Evolutionary conservation across 2,329 filamentous ascomycete genomes (phyloP), one percentile per base, ranked within the genome.

Genomic region (Stagonosporopsis rhizophila): DNA sequence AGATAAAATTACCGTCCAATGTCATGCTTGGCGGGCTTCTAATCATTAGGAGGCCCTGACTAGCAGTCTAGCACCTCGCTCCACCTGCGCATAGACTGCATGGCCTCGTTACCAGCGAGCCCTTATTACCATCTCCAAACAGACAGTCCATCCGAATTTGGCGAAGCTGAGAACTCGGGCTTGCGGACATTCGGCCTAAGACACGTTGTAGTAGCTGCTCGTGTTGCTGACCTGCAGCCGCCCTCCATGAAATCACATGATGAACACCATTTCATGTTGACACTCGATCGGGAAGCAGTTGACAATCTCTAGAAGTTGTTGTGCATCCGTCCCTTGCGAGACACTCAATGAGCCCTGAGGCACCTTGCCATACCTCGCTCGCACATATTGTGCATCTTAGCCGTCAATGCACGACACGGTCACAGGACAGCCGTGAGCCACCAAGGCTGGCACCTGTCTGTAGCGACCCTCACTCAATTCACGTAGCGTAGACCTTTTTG

Each of bases 1-100:
- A 44, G 47, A 52, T 58, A 58, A 68, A 62, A 62, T 67, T 66
- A 50, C 53, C 50, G 49, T 59, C 46, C 28, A 35, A 40, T 40
- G 48, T 46, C 27, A 38, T 59, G 60, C 58, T 58, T 56, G 57
- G 51, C 63, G 51, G 60, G 65, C 61, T 42, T 59, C 55, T 56
- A 64, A 60, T 52, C 40, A 57, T 54, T 60, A 41, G 58, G 49
- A 46, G 42, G 34, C 42, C 56, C 50, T 58, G 51, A 58, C 56
- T 58, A 58, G 49, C 49, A 53, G 20, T 39, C 46, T 41, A 52
- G 44, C 51, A 46, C 44, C 30, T 41, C 37, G 42, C 41, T 44
- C 44, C 27, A 44, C 40, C 35, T 41, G 41, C 50, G 27, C 47
- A 45, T 47, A 44, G 35, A 53, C 30, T 28, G 50, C 46, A 34